A percentile compares a stretch with the other conserved stretches of the same genome.
These are phyloP conservation scores for Trametes sp. DNA, from an alignment of 1,284 basidiomycete genomes.

Conservation along the genomic window DNA sequence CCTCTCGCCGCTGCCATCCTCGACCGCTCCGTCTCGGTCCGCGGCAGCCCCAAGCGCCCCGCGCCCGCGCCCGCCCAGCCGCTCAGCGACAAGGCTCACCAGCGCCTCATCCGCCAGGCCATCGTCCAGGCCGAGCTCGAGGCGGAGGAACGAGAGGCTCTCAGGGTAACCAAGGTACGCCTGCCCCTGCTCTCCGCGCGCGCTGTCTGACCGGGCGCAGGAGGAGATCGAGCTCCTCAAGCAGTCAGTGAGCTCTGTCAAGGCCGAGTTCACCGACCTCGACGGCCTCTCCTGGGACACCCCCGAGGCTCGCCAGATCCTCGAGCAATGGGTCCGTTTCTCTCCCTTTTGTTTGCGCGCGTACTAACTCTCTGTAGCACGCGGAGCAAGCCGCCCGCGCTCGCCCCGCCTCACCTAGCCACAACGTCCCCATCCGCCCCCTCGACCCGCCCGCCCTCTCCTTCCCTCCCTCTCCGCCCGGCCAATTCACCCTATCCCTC, in stretches of 20 bases:
- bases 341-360: not conserved
- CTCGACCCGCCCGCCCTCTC: not conserved
- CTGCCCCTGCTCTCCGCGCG: not conserved
- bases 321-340: constrained; percentile 25
- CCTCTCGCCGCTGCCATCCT: constrained; percentile 5
- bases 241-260: constrained; percentile 23
- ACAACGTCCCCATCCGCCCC: constrained; percentile 1
- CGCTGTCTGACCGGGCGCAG: constrained; percentile 5
- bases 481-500: not conserved
- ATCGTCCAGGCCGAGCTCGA: constrained; percentile 28
- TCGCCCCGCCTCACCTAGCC: not conserved
- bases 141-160: constrained; percentile 21
- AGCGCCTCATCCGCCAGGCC: constrained; percentile 23
- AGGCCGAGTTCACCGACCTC: constrained; percentile 29
- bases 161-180: constrained; percentile 18
- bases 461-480: not conserved
- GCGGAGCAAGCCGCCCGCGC: constrained; percentile 12
- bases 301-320: constrained; percentile 23
- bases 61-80: not conserved
- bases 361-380: constrained; percentile 2
- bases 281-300: constrained; percentile 32
- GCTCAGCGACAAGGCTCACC: constrained; percentile 19
- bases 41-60: constrained; percentile 20
- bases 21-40: constrained; percentile 14
- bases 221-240: constrained; percentile 22